Conservation (phyloP, 257 asterid species). For the Voacanga thouarsii region DNA sequence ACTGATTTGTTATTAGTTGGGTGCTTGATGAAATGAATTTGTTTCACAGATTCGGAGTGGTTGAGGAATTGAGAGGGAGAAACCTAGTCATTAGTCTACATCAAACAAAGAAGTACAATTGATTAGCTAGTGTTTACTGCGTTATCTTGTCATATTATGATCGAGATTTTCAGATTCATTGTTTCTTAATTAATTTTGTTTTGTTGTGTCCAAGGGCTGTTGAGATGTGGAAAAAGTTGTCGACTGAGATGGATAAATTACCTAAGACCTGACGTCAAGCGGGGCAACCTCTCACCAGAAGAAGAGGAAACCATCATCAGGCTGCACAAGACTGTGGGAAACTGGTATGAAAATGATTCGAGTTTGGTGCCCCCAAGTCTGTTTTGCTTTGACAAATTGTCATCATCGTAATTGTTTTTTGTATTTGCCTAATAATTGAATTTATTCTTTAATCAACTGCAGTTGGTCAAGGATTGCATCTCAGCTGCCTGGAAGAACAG, state of each 20-base stretch:
- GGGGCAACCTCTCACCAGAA: conserved; percentile 60
- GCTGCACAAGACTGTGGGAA: conserved; percentile 57
- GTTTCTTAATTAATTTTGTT: too few species aligned
- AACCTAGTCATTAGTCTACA: not conserved
- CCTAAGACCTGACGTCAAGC: conserved; percentile 74
- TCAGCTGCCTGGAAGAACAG: conserved; percentile 71
- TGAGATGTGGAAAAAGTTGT: conserved; percentile 77
- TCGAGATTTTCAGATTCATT: not conserved
- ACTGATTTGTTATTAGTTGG: not conserved
- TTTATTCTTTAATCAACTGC: not conserved
- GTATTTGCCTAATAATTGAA: not conserved
- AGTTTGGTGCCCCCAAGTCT: not conserved
- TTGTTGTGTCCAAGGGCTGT: conserved; percentile 40
- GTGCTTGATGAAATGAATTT: not conserved
- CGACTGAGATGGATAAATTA: conserved; percentile 83
- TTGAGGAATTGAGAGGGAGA: not conserved
- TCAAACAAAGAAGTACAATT: not conserved
- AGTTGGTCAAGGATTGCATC: conserved; percentile 91
- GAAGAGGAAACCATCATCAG: conserved; percentile 61
- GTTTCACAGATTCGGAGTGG: conserved; percentile 5
- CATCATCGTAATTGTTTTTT: not conserved
- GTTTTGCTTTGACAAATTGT: not conserved
- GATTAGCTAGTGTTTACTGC: not conserved
- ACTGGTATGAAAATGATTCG: conserved; percentile 42
- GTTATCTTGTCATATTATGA: too few species aligned